phyloP scores from a whole-genome alignment of 805 yeast genomes.

The Lachancea nothofagi region DNA sequence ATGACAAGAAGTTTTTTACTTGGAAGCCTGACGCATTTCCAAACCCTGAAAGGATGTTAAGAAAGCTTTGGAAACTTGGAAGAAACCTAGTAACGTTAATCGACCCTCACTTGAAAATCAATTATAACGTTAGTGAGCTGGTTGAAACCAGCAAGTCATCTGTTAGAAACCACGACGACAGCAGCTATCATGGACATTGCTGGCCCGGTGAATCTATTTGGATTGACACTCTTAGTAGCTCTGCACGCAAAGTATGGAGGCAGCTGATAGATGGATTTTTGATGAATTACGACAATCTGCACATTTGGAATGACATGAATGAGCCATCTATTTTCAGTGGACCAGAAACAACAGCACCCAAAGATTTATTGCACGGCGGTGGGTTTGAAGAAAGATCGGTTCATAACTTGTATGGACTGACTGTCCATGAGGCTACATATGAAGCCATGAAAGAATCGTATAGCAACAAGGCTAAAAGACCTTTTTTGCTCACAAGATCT shows the following conservation, averaged over 20 bases:
- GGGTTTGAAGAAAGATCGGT: slow-evolving; percentile 86
- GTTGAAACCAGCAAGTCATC: slow-evolving; percentile 41
- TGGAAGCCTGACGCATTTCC: slow-evolving; percentile 79
- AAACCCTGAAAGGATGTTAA: slow-evolving; percentile 63
- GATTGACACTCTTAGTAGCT: slow-evolving; percentile 79
- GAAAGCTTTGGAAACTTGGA: slow-evolving; percentile 60
- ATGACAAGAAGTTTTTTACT: slow-evolving; percentile 80
- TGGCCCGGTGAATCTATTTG: slow-evolving; percentile 98
- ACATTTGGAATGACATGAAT: slow-evolving; percentile 97
- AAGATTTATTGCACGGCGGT: slow-evolving; percentile 72
- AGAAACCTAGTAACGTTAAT: slow-evolving; percentile 78
- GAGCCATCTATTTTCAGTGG: slow-evolving; percentile 95
- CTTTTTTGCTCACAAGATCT: slow-evolving; percentile 82
- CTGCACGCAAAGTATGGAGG: slow-evolving; percentile 57
- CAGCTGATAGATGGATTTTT: slow-evolving; percentile 44
- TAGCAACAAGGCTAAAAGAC: slow-evolving; percentile 48
- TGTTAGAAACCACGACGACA: slow-evolving; percentile 42
- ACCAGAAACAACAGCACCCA: slow-evolving; percentile 87
- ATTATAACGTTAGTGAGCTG: slow-evolving; percentile 57
- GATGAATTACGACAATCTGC: slow-evolving; percentile 54
- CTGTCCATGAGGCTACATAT: slow-evolving; percentile 76
- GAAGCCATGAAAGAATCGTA: slow-evolving; percentile 54
- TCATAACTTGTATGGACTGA: slow-evolving; percentile 79
- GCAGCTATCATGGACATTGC: slow-evolving; percentile 75
- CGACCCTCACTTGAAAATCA: slow-evolving; percentile 84